Evolutionary conservation across 192 early-diverging fungal species (phyloP).

Genomic region (Fimicolochytrium jonesii): DNA sequence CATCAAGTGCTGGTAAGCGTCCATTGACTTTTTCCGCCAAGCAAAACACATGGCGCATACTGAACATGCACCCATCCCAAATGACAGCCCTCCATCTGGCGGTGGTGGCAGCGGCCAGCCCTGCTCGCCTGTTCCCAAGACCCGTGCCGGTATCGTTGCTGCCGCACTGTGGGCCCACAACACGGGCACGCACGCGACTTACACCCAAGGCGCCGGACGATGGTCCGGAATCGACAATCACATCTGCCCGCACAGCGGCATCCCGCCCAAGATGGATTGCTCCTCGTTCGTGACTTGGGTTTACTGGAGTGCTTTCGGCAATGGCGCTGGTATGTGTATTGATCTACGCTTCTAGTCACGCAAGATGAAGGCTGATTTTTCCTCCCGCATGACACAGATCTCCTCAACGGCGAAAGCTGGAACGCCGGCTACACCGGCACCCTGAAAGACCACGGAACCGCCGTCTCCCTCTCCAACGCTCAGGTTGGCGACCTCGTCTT

Average conservation of each 20-base stretch:
- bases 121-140: constrained; percentile 13
- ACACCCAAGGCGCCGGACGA: constrained; percentile 4
- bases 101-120: neutral
- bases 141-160: neutral
- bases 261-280: constrained; percentile 11
- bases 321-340: constrained; percentile 7
- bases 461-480: constrained; percentile 7
- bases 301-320: constrained; percentile 19
- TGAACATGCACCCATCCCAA: too few species aligned
- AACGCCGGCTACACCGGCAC: constrained; percentile 18
- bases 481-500: constrained; percentile 17
- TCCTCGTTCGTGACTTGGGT: constrained; percentile 16
- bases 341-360: neutral
- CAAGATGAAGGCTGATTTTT: too few species aligned
- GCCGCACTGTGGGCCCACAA: constrained; percentile 23
- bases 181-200: neutral
- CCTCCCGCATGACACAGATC: neutral
- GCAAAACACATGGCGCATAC: too few species aligned
- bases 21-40: too few species aligned
- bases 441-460: constrained; percentile 9
- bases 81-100: neutral
- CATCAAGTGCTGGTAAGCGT: constrained; percentile 10
- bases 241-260: constrained; percentile 2
- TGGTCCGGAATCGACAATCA: constrained; percentile 7
- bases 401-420: constrained; percentile 16